A percentile compares a stretch with the other conserved stretches of the same genome.
Evolutionary conservation across 1,284 basidiomycete genomes (phyloP).

Genomic region (Puccinia sorghi): DNA sequence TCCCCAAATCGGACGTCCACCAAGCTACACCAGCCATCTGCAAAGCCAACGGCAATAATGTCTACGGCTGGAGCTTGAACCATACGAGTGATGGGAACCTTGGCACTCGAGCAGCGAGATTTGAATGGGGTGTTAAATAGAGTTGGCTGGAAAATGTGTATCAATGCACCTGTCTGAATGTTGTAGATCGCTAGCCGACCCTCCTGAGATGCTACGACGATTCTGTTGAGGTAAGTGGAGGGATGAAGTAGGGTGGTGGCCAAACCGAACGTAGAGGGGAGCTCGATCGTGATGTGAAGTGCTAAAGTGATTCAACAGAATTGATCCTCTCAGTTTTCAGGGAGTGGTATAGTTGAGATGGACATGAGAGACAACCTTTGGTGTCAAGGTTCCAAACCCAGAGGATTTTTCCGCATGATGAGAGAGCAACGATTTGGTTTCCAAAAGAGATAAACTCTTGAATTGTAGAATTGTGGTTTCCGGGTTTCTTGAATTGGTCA

Average conservation of each 20-base stretch:
- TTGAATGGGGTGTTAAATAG: constrained; percentile 54
- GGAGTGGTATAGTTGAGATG: constrained; percentile 12
- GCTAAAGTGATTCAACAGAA: constrained; percentile 59
- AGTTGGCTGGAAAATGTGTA: constrained; percentile 23
- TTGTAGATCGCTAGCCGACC: constrained; percentile 94
- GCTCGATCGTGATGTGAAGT: constrained; percentile 69
- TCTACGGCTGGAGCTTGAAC: constrained; percentile 94
- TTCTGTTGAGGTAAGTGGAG: constrained; percentile 94
- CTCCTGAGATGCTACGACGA: constrained; percentile 78
- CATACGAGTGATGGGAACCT: constrained; percentile 70
- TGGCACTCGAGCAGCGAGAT: constrained; percentile 54
- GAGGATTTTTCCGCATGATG: constrained; percentile 76
- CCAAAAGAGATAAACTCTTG: constrained; percentile 55
- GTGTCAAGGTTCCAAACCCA: constrained; percentile 74
- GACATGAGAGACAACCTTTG: constrained; percentile 62
- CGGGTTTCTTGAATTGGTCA: constrained; percentile 9
- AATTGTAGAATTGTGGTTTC: constrained; percentile 3
- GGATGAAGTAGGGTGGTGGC: constrained; percentile 86
- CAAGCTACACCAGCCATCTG: constrained; percentile 81
- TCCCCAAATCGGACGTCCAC: constrained; percentile 90
- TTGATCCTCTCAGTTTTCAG: constrained; percentile 33
- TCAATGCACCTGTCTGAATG: constrained; percentile 72
- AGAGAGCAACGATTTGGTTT: constrained; percentile 58
- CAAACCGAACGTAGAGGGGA: constrained; percentile 71
- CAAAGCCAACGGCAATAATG: constrained; percentile 85